phyloP scores from a whole-genome alignment of 495 filamentous ascomycete species.

The Cenococcum geophilum region DNA sequence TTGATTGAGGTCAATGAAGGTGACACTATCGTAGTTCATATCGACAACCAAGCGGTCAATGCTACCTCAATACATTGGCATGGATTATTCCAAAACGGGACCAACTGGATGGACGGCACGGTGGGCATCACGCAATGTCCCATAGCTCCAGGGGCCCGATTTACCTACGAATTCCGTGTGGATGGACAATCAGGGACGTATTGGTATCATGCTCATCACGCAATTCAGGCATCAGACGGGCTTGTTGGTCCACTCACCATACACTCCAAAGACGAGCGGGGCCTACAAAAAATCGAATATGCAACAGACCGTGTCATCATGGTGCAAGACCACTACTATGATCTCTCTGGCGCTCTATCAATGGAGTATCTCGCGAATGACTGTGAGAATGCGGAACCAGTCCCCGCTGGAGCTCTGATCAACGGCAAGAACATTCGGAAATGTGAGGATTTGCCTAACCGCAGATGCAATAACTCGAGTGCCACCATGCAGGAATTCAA shows the following conservation, averaged over 20 bases:
- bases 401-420: slow-evolving; percentile 42
- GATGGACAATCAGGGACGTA: slow-evolving; percentile 35
- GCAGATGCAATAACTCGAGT: slow-evolving; percentile 39
- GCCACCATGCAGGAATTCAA: slow-evolving; percentile 22
- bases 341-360: slow-evolving; percentile 46
- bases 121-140: slow-evolving; percentile 29
- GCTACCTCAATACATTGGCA: slow-evolving; percentile 37
- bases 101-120: slow-evolving; percentile 31
- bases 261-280: slow-evolving; percentile 44
- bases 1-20: slow-evolving; percentile 30
- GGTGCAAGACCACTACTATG: slow-evolving; percentile 56
- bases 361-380: slow-evolving; percentile 46
- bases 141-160: slow-evolving; percentile 33
- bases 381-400: slow-evolving; percentile 42
- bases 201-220: slow-evolving; percentile 38
- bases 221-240: slow-evolving; percentile 43
- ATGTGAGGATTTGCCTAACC: slow-evolving; percentile 44
- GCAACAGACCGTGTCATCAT: slow-evolving; percentile 49
- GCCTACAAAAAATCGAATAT: slow-evolving; percentile 42
- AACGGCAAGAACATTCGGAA: slow-evolving; percentile 53
- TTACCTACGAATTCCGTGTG: slow-evolving; percentile 37
- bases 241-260: slow-evolving; percentile 53
- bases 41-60: slow-evolving; percentile 44
- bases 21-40: slow-evolving; percentile 40
- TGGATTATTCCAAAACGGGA: slow-evolving; percentile 34